Evolutionary conservation across 768 basidiomycete species (phyloP), one percentile per base, ranked within the genome.

Genomic region (Agrocybe praecox): DNA sequence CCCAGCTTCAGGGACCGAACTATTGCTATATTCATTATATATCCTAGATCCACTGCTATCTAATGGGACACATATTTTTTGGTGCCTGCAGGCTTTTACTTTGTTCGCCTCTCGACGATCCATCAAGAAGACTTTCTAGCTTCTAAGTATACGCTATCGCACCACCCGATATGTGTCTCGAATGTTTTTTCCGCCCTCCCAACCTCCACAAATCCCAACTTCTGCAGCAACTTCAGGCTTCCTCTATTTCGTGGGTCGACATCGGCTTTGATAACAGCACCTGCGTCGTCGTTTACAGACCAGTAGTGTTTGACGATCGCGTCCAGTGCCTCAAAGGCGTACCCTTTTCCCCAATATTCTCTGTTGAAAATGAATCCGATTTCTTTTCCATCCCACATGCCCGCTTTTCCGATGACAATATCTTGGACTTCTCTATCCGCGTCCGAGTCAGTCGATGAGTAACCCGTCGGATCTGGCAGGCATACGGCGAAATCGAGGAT

Each of bases 91-190:
- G n/a, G 18, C 18, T n/a, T 9, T 22, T 45, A 8, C n/a, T 45
- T 22, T n/a, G 18, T 22, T 22, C 6, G n/a, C 12, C 12, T n/a
- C 36, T 33, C 49, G 26, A 29, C 5, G 9, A 29, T 4, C 6
- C 33, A 8, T 40, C 36, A 40, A 40, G 18, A 19, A 6, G 56
- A 53, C 42, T 44, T 62, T 43, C 32, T 53, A 22, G 55, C 46
- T 24, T 66, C 62, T 18, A 68, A 44, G 54, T 67, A 68, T 14
- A 67, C 59, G 29, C 67, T 68, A 53, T 68, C 64, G 36, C 65
- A 60, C 64, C 64, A 65, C n/a, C 67, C 67, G 14, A 66, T 46
- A 52, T 66, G 62, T 6, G 67, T 68, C 33, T 65, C 54, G 21
- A 49, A 65, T 7, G 67, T 68, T 19, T 59, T 60, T 51, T 64